Conservation (phyloP, 2,329 filamentous ascomycete species). For the Keithomyces neogunnii region DNA sequence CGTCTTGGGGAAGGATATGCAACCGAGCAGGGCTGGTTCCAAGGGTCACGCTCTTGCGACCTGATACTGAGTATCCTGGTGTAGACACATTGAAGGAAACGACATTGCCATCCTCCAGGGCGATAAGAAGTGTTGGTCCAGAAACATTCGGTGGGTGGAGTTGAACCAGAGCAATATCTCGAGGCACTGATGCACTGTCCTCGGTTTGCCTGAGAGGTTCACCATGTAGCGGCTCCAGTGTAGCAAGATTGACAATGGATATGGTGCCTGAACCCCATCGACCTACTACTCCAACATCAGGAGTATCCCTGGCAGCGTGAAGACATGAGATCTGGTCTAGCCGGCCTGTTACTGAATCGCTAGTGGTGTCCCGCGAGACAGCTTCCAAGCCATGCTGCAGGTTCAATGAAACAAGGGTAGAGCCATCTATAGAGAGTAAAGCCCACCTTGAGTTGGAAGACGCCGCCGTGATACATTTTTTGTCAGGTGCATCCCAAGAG, state of each 20-base stretch:
- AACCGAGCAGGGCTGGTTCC: conserved; percentile 80
- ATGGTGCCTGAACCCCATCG: conserved; percentile 82
- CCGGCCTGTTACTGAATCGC: conserved; percentile 28
- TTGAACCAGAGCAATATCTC: conserved; percentile 72
- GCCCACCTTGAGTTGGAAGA: conserved; percentile 64
- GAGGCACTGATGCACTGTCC: conserved; percentile 69
- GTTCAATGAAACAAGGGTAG: conserved; percentile 60
- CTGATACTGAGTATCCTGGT: conserved; percentile 53
- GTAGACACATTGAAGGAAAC: conserved; percentile 69
- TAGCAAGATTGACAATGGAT: conserved; percentile 61
- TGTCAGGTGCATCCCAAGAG: conserved; percentile 46
- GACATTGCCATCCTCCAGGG: conserved; percentile 88
- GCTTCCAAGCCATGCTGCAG: conserved; percentile 49
- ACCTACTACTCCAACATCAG: conserved; percentile 66
- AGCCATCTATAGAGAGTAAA: conserved; percentile 68
- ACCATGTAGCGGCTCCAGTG: conserved; percentile 56
- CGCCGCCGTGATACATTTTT: conserved; percentile 63
- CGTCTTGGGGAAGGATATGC: conserved; percentile 62
- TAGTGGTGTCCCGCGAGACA: conserved; percentile 50
- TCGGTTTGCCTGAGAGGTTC: conserved; percentile 51
- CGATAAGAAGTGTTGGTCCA: conserved; percentile 72
- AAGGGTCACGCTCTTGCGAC: conserved; percentile 73
- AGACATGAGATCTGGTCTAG: conserved; percentile 77
- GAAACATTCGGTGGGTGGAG: conserved; percentile 53
- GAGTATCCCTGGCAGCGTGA: conserved; percentile 57